These are phyloP conservation scores for Globisporangium paroecandrum DNA, from an alignment of 352 stramenopile genomes.

Conservation along the genomic window DNA sequence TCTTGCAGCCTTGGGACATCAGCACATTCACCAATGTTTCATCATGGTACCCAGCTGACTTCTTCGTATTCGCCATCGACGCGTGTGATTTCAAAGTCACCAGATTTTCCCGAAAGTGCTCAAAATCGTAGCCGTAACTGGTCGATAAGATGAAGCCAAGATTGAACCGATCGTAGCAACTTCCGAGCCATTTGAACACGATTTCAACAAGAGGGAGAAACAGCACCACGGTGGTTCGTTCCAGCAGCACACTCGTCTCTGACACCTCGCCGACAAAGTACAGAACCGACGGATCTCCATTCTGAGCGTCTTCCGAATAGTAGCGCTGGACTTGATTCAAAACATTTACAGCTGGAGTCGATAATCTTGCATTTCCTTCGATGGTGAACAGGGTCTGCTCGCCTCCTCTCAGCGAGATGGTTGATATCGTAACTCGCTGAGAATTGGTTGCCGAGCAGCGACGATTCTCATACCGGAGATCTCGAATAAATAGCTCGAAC, in stretches of 20 bases:
- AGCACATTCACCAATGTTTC: constrained; percentile 22
- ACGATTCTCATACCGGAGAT: constrained; percentile 31
- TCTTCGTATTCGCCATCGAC: constrained; percentile 25
- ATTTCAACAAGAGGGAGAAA: constrained; percentile 45
- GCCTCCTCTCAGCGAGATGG: constrained; percentile 30
- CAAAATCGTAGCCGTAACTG: constrained; percentile 53
- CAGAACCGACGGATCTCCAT: constrained; percentile 10
- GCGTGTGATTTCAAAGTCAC: constrained; percentile 37
- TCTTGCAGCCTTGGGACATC: constrained; percentile 30
- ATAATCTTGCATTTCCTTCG: constrained; percentile 34
- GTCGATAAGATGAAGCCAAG: constrained; percentile 68
- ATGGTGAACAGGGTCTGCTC: constrained; percentile 32
- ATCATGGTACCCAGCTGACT: constrained; percentile 15
- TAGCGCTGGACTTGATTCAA: constrained; percentile 39
- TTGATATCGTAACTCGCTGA: constrained; percentile 24
- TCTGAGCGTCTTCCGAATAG: constrained; percentile 25
- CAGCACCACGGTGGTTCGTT: constrained; percentile 24
- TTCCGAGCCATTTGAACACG: constrained; percentile 34
- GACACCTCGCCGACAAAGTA: constrained; percentile 17
- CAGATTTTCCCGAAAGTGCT: constrained; percentile 57
- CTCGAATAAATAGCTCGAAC: constrained; percentile 30
- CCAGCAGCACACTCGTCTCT: constrained; percentile 29
- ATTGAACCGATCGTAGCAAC: constrained; percentile 44
- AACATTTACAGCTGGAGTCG: constrained; percentile 38
- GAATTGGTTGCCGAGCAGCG: constrained; percentile 33